Evolutionary conservation across 2,329 filamentous ascomycete genomes (phyloP), one percentile per base, ranked within the genome.

Genomic region (Xylariaceae sp.): DNA sequence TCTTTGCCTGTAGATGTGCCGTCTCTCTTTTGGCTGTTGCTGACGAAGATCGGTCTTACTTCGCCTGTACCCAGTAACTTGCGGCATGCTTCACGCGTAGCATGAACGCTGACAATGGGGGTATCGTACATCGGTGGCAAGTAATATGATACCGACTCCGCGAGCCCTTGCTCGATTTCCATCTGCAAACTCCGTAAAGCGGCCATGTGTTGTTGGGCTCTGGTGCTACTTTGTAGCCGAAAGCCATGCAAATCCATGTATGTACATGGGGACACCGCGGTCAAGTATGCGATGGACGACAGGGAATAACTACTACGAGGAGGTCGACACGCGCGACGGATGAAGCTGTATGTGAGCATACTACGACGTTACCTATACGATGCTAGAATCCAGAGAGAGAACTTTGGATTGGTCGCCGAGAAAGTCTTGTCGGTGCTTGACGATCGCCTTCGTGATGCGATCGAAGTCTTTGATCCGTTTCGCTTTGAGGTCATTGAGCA

Each of bases 381-480:
- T 68, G 64, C 82, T 75, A 60, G 76, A 73, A 65, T 83, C 82
- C 64, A 87, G 75, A 56, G 79, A 78, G 51, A 90, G 75, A 53
- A 89, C 78, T 75, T 84, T 86, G 67, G 82, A 83, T 63, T 78
- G 77, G 73, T 90, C 87, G 65, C 80, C 82, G 34, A 86, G 76
- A 68, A 89, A 88, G 57, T 79, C 79, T 63, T 83, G 78, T 67
- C 87, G 84, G 72, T 86, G 88, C 64, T 85, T 80, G 70, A 88
- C 79, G 67, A 90, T 89, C 57, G 83, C 82, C 66, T 80, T 76
- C 58, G 86, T 86, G 71, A 90, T 88, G 53, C 79, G 79, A 62
- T 84, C 77, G 70, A 89, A 89, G 68, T 89, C 86, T 69, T 80
- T 82, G 58, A 86, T 77, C 66, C 85, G 83, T 65, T 79, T 80